phyloP scores from a whole-genome alignment of 2,329 filamentous ascomycete species.

The Pseudocercospora vitis region DNA sequence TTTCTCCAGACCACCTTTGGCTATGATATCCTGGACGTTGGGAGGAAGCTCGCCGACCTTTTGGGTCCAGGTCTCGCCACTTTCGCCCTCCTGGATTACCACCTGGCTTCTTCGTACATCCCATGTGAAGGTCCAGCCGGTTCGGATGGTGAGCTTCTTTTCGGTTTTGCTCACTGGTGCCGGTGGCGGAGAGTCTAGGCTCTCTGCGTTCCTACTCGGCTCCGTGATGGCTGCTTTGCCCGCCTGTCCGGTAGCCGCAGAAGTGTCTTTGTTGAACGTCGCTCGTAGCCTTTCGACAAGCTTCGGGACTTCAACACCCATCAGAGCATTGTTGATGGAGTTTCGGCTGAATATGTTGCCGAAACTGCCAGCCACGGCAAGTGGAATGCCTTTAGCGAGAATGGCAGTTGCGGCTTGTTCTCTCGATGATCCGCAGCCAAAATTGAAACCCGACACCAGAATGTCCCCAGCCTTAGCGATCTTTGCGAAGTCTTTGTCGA shows the following conservation, averaged over 20 bases:
- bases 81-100: constrained; percentile 66
- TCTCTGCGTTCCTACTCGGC: constrained; percentile 52
- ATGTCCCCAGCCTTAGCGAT: constrained; percentile 72
- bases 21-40: constrained; percentile 82
- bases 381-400: constrained; percentile 73
- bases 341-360: constrained; percentile 80
- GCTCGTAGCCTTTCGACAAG: constrained; percentile 66
- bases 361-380: constrained; percentile 79
- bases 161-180: constrained; percentile 38
- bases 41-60: constrained; percentile 80
- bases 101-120: constrained; percentile 73
- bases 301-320: constrained; percentile 68
- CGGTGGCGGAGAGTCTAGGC: constrained; percentile 52
- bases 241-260: constrained; percentile 24
- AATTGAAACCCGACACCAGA: constrained; percentile 83
- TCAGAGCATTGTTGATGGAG: constrained; percentile 75
- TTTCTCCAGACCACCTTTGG: constrained; percentile 72
- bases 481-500: constrained; percentile 69
- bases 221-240: constrained; percentile 49
- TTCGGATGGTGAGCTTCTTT: constrained; percentile 67
- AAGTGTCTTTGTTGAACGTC: constrained; percentile 48
- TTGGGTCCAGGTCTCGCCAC: constrained; percentile 69
- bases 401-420: constrained; percentile 90
- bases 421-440: constrained; percentile 76
- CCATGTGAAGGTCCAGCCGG: constrained; percentile 82